Evolutionary conservation across 768 basidiomycete species (phyloP).

Genomic region (Holtermanniella nyarrowii): DNA sequence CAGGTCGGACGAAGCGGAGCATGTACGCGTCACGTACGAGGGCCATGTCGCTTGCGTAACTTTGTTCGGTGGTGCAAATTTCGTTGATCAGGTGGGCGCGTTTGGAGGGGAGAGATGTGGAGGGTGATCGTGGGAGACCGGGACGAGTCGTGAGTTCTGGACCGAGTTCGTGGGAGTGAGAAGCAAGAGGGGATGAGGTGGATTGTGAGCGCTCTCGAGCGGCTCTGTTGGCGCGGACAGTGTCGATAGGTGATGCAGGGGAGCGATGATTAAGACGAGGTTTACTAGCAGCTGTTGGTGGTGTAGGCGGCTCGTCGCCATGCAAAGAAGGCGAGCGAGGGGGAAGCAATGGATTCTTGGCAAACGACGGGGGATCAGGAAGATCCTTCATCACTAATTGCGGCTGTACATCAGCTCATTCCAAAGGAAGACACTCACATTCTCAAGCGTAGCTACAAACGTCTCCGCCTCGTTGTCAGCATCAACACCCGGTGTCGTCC

Average conservation of each 20-base stretch:
- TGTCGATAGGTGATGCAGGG: not conserved
- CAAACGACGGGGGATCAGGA: too few relatives aligned
- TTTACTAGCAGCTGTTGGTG: not conserved
- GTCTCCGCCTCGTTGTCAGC: not conserved
- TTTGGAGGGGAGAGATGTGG: conserved; percentile 23
- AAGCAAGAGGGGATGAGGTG: not conserved
- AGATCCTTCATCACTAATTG: too few relatives aligned
- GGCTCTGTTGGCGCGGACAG: not conserved
- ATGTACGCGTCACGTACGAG: conserved; percentile 40
- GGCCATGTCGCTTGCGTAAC: conserved; percentile 39
- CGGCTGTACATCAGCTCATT: too few relatives aligned
- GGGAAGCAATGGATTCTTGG: conserved; percentile 1
- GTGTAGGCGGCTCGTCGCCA: not conserved
- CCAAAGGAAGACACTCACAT: not conserved
- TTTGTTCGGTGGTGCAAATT: conserved; percentile 38
- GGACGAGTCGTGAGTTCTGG: not conserved
- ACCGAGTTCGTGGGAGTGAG: not conserved
- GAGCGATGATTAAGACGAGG: not conserved
- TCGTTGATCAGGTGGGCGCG: conserved; percentile 40
- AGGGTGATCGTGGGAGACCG: conserved; percentile 10
- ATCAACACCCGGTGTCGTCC: not conserved
- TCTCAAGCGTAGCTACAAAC: not conserved
- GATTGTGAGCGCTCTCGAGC: not conserved
- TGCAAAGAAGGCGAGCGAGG: conserved; percentile 8
- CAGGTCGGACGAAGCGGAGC: conserved; percentile 21